Conservation (phyloP, 2,329 filamentous ascomycete species). For the Cladorrhinum sp. region DNA sequence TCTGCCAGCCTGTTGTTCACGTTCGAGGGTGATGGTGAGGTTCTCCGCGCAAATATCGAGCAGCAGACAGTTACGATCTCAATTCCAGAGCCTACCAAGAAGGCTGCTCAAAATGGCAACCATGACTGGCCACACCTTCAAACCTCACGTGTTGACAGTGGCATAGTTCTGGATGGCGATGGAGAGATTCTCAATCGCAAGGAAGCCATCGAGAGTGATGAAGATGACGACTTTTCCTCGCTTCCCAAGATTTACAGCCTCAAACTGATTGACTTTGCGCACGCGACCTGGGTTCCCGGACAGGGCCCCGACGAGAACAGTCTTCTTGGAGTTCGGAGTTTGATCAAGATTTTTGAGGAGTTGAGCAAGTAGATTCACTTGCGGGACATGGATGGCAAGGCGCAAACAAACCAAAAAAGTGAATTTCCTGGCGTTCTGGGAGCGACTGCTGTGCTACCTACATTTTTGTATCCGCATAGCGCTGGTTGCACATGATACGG, state of each 20-base stretch:
- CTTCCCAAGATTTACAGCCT: conserved; percentile 69
- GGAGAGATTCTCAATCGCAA: conserved; percentile 31
- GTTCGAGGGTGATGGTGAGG: conserved; percentile 60
- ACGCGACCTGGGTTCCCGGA: conserved; percentile 79
- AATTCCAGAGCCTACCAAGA: conserved; percentile 52
- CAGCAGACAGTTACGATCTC: conserved; percentile 50
- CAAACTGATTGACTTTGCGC: conserved; percentile 95
- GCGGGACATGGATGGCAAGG: background rate
- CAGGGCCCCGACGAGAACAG: conserved; percentile 83
- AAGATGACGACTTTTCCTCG: conserved; percentile 43
- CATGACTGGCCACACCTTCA: conserved; percentile 32
- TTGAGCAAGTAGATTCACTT: conserved; percentile 42
- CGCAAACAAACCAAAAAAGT: background rate
- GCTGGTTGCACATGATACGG: background rate
- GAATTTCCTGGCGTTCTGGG: background rate
- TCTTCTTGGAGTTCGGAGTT: conserved; percentile 68
- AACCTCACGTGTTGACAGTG: conserved; percentile 52
- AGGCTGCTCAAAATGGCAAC: conserved; percentile 24
- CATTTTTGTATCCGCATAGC: background rate
- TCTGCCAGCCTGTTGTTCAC: conserved; percentile 61
- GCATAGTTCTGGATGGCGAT: conserved; percentile 48
- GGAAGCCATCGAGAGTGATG: conserved; percentile 47
- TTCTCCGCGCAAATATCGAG: conserved; percentile 51
- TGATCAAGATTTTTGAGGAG: conserved; percentile 68
- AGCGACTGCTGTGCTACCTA: background rate